Conservation (phyloP, 129 eudicot species). For the Erigeron canadensis region DNA sequence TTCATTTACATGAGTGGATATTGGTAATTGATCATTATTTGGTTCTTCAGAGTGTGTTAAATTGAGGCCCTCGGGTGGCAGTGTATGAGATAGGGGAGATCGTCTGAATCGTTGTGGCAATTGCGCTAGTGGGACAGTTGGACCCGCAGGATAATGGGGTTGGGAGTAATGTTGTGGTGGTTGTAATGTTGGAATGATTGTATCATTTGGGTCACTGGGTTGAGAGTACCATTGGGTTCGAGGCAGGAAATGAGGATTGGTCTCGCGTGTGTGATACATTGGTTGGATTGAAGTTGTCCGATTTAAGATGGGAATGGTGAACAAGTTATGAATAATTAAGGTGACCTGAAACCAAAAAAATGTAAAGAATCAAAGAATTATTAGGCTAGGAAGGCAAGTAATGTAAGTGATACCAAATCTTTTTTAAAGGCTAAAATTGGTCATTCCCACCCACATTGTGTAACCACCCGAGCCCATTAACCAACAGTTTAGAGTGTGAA, state of each 20-base stretch:
- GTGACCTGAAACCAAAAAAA: slow-evolving; percentile 31
- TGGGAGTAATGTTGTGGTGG: too few relatives aligned
- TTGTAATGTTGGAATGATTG: slow-evolving; percentile 18
- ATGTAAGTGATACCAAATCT: slow-evolving; percentile 45
- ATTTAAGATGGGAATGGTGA: slow-evolving; percentile 18
- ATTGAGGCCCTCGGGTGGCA: slow-evolving; percentile 3
- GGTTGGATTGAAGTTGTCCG: slow-evolving; percentile 17
- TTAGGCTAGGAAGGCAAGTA: slow-evolving; percentile 73
- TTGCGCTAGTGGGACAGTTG: too few relatives aligned
- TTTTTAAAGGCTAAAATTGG: slow-evolving; percentile 14
- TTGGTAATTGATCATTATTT: slow-evolving; percentile 21
- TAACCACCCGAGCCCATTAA: slow-evolving; percentile 4
- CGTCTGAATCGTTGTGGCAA: slow-evolving; percentile 32
- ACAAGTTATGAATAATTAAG: slow-evolving; percentile 31
- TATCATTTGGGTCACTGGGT: slow-evolving; percentile 28
- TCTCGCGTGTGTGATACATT: slow-evolving; percentile 68
- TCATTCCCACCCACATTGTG: slow-evolving; percentile 13
- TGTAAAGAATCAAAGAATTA: slow-evolving; percentile 64
- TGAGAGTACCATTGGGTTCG: slow-evolving; percentile 34
- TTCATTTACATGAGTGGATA: background rate
- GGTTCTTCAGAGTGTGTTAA: slow-evolving; percentile 31
- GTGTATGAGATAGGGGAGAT: slow-evolving; percentile 20
- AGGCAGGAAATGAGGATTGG: slow-evolving; percentile 80
- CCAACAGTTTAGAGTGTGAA: too few relatives aligned
- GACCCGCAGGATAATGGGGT: slow-evolving; percentile 28